phyloP scores from a whole-genome alignment of 2,329 filamentous ascomycete genomes.

The Xylaria sp. region DNA sequence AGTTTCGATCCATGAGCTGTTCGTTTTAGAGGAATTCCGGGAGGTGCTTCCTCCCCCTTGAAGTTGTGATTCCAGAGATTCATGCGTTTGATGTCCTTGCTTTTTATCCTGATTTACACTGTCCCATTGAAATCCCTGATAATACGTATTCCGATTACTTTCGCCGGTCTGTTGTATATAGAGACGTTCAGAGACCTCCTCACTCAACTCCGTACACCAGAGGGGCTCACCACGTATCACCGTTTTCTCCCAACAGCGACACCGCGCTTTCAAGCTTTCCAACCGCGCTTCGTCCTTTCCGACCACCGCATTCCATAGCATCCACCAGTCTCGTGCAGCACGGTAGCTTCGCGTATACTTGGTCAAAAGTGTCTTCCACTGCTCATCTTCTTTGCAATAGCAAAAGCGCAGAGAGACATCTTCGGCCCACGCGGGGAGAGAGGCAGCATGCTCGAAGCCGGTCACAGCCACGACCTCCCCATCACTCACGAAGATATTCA shows the following conservation, averaged over 20 bases:
- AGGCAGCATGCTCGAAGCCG: conserved; percentile 26
- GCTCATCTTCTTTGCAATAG: conserved; percentile 26
- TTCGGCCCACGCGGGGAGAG: conserved; percentile 28
- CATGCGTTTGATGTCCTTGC: neutral
- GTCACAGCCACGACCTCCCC: conserved; percentile 20
- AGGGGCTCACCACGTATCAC: neutral
- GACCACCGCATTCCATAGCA: conserved; percentile 21
- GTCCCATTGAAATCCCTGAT: neutral
- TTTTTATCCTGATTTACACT: neutral
- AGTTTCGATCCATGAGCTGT: too few species aligned
- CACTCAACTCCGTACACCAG: neutral
- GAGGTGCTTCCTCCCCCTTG: too few species aligned
- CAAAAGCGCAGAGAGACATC: conserved; percentile 25
- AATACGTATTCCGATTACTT: too few species aligned
- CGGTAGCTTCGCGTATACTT: conserved; percentile 17
- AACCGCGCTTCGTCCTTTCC: conserved; percentile 1
- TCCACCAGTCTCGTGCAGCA: conserved; percentile 27
- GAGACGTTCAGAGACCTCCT: neutral
- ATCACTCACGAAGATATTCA: conserved; percentile 22
- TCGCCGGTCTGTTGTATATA: too few species aligned
- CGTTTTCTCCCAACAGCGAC: neutral
- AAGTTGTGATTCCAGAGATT: neutral
- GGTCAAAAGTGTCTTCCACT: conserved; percentile 27
- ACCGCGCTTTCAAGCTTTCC: neutral
- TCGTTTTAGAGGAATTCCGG: too few species aligned